Conservation (phyloP, 345 rosid species). For the Eucalyptus decipiens region DNA sequence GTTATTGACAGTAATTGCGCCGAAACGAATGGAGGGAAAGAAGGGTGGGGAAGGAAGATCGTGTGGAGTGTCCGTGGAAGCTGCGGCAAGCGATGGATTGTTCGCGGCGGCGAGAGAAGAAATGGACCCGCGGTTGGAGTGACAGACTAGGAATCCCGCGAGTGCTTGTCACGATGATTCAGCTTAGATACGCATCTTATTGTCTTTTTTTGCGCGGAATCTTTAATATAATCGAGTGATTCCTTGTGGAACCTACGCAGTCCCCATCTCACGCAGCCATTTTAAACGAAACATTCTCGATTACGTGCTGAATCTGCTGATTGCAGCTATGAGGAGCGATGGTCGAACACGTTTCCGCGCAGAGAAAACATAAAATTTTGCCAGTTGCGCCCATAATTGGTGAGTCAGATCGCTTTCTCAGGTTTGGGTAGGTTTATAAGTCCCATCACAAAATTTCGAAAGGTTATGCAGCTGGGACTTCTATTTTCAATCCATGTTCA, state of each 20-base stretch:
- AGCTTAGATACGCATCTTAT: not conserved
- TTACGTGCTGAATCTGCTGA: not conserved
- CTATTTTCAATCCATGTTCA: not conserved
- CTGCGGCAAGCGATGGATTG: not conserved
- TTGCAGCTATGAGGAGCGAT: not conserved
- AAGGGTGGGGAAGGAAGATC: not conserved
- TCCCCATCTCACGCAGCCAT: not conserved
- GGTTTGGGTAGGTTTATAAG: not conserved
- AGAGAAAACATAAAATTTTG: not conserved
- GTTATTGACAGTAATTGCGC: not conserved
- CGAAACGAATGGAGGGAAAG: not conserved
- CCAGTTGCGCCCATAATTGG: not conserved
- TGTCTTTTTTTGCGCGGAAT: not conserved
- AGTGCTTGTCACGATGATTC: not conserved
- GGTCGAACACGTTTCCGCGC: not conserved
- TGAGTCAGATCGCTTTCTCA: not conserved
- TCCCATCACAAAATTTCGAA: not conserved
- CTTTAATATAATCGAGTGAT: not conserved
- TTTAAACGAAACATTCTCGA: not conserved
- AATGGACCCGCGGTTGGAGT: not conserved
- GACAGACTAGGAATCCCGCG: not conserved
- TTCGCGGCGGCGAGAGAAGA: not conserved
- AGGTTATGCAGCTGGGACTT: not conserved
- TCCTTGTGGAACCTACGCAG: not conserved
- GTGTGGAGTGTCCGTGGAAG: not conserved